phyloP scores from a whole-genome alignment of 2,329 filamentous ascomycete species.

The Clonostachys byssicola region DNA sequence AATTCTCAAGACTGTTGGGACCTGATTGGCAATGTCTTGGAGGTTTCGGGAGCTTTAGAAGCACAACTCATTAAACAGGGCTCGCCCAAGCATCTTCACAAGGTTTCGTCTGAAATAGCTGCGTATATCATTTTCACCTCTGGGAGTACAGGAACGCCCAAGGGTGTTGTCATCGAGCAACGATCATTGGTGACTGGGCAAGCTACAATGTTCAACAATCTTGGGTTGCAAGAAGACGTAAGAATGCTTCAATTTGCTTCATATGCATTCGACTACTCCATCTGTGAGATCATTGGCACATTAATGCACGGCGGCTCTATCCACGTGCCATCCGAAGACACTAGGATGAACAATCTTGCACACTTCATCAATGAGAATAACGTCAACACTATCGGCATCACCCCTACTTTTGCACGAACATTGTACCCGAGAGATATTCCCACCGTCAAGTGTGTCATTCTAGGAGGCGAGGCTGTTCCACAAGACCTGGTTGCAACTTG shows the following conservation, averaged over 20 bases:
- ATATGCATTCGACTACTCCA: constrained; percentile 2
- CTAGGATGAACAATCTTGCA: neutral
- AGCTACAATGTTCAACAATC: neutral
- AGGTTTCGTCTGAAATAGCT: constrained; percentile 2
- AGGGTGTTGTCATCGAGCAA: constrained; percentile 1
- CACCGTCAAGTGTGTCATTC: constrained; percentile 1
- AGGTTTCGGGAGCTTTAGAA: neutral
- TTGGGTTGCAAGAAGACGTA: neutral
- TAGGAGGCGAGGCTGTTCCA: constrained; percentile 5
- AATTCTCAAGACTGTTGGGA: neutral
- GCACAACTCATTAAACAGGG: neutral
- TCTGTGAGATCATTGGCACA: constrained; percentile 1
- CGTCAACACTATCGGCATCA: constrained; percentile 5
- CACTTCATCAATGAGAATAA: constrained; percentile 1
- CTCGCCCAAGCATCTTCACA: neutral
- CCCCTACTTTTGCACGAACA: constrained; percentile 5
- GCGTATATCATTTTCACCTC: constrained; percentile 2
- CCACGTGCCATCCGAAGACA: constrained; percentile 2
- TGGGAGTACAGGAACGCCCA: constrained; percentile 1
- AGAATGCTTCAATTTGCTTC: constrained; percentile 4
- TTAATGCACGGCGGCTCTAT: constrained; percentile 3
- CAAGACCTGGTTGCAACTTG: constrained; percentile 2
- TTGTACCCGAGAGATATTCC: constrained; percentile 4
- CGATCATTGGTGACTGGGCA: constrained; percentile 1
- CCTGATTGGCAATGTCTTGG: neutral